These are phyloP conservation scores for Geoglossum glabrum DNA, from an alignment of 495 filamentous ascomycete genomes.

Conservation along the genomic window DNA sequence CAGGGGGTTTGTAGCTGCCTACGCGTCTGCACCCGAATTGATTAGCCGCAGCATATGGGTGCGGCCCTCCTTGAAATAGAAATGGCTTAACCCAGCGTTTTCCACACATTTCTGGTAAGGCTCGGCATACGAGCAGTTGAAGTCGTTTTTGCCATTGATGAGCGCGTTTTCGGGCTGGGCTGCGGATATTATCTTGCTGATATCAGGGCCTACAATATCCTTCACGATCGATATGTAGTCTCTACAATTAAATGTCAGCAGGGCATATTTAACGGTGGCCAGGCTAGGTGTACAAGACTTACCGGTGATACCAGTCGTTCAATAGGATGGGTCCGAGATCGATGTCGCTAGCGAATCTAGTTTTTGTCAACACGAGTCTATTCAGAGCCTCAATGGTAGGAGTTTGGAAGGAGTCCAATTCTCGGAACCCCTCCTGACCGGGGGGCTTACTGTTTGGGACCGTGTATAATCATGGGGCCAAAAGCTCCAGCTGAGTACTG, in stretches of 20 bases:
- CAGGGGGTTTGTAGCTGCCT: too few relatives aligned
- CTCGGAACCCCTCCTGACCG: too few relatives aligned
- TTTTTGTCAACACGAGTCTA: conserved; percentile 14
- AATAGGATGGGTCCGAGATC: conserved; percentile 29
- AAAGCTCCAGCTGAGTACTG: conserved; percentile 32
- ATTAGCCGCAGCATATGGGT: conserved; percentile 35
- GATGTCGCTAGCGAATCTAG: conserved; percentile 27
- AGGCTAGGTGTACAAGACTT: too few relatives aligned
- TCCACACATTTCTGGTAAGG: too few relatives aligned
- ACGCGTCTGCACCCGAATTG: conserved; percentile 30
- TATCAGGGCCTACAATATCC: neutral
- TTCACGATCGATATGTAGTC: too few relatives aligned
- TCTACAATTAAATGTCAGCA: too few relatives aligned
- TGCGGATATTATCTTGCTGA: neutral
- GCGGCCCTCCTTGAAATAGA: conserved; percentile 22
- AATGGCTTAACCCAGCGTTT: neutral
- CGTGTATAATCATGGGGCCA: conserved; percentile 16
- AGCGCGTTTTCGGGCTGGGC: conserved; percentile 15
- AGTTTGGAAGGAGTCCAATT: too few relatives aligned
- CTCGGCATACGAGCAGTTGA: conserved; percentile 6
- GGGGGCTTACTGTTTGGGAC: conserved; percentile 14
- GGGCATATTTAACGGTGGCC: too few relatives aligned
- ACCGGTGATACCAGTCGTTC: conserved; percentile 26
- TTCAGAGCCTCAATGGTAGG: too few relatives aligned
- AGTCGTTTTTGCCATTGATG: conserved; percentile 21